Evolutionary conservation across 176 grass and related monocot species (phyloP), one percentile per base, ranked within the genome.

Genomic region (Triticum turgidum): DNA sequence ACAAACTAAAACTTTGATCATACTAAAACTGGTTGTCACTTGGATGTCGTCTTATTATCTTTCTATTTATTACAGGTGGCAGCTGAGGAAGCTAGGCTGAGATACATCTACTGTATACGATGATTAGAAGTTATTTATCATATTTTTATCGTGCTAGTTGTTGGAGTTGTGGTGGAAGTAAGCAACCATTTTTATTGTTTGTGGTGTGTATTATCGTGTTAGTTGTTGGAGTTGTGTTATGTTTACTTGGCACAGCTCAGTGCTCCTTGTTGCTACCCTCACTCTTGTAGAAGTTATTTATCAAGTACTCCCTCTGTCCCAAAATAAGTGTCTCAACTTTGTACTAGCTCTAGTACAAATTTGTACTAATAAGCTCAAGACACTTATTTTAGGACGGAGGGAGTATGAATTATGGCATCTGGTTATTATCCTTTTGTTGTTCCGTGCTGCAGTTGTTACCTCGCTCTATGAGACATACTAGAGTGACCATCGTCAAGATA

Each of bases 21-120:
- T 71, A 71, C 20, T 69, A 37, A 69, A 67, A 69, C 32, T 2
- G 3, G 17, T 69, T 33, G 15, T 37, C 66, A 35, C 66, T 69
- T 69, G 66, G 32, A 69, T 20, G 14, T 37, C 1, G 14, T 69
- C 66, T 69, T 69, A 69, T 69, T 69, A 20, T 69, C 32, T 37
- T 69, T 35, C 30, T 69, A 69, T 69, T 69, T 69, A 69, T 69
- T 68, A 17, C 65, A 68, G 65, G 29, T 68, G 65, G 30, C 65
- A 34, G 29, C 65, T 17, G 30, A 68, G 65, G 65, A 68, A 68
- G 65, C 65, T 68, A 68, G 65, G 30, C 14, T 68, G 14, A 34
- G 65, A 34, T 17, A 34, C 14, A 68, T 68, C 65, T 68, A 34
- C 65, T 0, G 14, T 18, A 32, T 68, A 68, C 4, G 30, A 34